These are phyloP conservation scores for Tephrocybe sp. DNA, from an alignment of 768 basidiomycete genomes.

Conservation along the genomic window DNA sequence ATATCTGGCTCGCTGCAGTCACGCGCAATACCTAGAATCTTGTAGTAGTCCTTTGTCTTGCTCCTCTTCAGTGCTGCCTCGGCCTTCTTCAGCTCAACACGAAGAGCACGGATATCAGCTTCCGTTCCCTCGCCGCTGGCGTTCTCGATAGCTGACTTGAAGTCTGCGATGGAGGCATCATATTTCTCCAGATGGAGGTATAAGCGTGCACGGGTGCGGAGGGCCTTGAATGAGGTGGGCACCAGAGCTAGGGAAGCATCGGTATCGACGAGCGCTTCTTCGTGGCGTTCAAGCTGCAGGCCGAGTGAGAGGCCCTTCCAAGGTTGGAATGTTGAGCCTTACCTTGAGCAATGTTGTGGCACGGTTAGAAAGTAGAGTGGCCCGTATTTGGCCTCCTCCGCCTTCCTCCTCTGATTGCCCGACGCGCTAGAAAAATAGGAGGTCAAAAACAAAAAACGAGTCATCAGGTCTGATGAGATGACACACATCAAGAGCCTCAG, in stretches of 20 bases:
- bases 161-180: constrained; percentile 72
- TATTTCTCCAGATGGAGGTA: constrained; percentile 72
- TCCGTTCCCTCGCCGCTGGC: constrained; percentile 64
- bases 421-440: constrained; percentile 47
- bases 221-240: constrained; percentile 77
- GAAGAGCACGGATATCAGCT: constrained; percentile 61
- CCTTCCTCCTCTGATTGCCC: constrained; percentile 71
- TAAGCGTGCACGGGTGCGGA: constrained; percentile 84
- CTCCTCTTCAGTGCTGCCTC: constrained; percentile 82
- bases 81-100: constrained; percentile 73
- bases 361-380: constrained; percentile 79
- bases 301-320: constrained; percentile 8
- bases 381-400: constrained; percentile 78
- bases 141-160: constrained; percentile 77
- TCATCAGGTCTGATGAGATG: not conserved
- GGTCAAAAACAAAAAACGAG: not conserved
- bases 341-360: constrained; percentile 83
- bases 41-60: constrained; percentile 90
- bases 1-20: constrained; percentile 73
- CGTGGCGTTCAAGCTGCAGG: constrained; percentile 57
- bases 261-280: constrained; percentile 73
- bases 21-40: constrained; percentile 64
- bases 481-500: constrained; percentile 67
- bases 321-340: not conserved
- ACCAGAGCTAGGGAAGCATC: constrained; percentile 63